Percentiles rank a stretch among this genome's conserved stretches.
Conservation (phyloP, 2,329 filamentous ascomycete genomes). For the Elsinoe perseae region DNA sequence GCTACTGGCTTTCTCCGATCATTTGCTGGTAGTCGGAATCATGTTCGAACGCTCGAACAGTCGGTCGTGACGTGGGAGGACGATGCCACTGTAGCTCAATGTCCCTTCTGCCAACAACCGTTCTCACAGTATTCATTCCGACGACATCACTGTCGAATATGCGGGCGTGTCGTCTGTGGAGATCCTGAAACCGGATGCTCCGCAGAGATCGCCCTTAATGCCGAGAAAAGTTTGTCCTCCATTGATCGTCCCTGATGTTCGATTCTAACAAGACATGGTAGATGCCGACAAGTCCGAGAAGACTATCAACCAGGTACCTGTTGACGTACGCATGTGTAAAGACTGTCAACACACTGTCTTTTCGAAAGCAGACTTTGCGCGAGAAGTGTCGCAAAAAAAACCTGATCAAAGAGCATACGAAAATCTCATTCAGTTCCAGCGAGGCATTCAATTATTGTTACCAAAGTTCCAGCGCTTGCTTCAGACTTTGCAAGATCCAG, state of each 20-base stretch:
- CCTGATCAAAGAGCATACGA: slow-evolving; percentile 73
- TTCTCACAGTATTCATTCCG: slow-evolving; percentile 91
- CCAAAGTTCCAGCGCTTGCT: slow-evolving; percentile 78
- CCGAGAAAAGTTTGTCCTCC: slow-evolving; percentile 52
- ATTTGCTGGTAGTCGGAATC: slow-evolving; percentile 51
- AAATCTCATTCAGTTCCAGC: slow-evolving; percentile 78
- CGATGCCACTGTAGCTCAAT: slow-evolving; percentile 68
- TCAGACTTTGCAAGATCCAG: slow-evolving; percentile 62
- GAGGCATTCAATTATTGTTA: slow-evolving; percentile 72
- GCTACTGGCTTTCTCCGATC: slow-evolving; percentile 49
- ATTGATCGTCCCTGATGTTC: neutral
- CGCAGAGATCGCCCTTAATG: slow-evolving; percentile 69
- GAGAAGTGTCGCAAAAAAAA: slow-evolving; percentile 59
- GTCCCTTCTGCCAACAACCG: slow-evolving; percentile 92
- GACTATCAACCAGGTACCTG: slow-evolving; percentile 49
- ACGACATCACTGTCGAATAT: slow-evolving; percentile 89
- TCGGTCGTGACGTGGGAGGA: slow-evolving; percentile 94
- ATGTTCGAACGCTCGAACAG: slow-evolving; percentile 72
- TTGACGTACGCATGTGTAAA: slow-evolving; percentile 87
- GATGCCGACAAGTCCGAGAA: slow-evolving; percentile 34
- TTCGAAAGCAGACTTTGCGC: slow-evolving; percentile 67
- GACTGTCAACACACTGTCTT: slow-evolving; percentile 72
- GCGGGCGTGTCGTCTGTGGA: slow-evolving; percentile 85
- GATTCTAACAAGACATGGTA: slow-evolving; percentile 22
- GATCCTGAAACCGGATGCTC: slow-evolving; percentile 81